phyloP scores from a whole-genome alignment of 805 yeast genomes.

The Ogataea dorogensis region DNA sequence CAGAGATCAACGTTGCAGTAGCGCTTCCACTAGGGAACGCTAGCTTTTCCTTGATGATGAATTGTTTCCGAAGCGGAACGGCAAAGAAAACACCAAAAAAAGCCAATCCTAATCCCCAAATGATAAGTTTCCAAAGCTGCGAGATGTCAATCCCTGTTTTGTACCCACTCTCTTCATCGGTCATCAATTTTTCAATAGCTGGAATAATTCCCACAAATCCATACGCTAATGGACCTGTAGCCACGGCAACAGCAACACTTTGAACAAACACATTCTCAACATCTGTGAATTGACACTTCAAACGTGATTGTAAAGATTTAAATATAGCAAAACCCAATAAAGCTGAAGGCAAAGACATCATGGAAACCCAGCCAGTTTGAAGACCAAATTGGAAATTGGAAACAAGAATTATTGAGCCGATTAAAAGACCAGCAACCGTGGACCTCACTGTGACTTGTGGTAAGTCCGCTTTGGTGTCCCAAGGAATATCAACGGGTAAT shows the following conservation, averaged over 20 bases:
- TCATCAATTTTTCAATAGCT: slow-evolving; percentile 86
- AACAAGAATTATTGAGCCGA: slow-evolving; percentile 84
- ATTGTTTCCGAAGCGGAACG: slow-evolving; percentile 80
- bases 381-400: slow-evolving; percentile 95
- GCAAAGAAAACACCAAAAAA: slow-evolving; percentile 97
- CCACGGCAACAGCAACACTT: slow-evolving; percentile 93
- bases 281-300: slow-evolving; percentile 59
- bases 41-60: slow-evolving; percentile 80
- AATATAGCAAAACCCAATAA: slow-evolving; percentile 81
- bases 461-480: slow-evolving; percentile 49
- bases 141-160: slow-evolving; percentile 35
- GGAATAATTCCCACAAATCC: slow-evolving; percentile 96
- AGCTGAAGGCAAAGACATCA: slow-evolving; percentile 98
- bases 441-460: slow-evolving; percentile 75
- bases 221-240: slow-evolving; percentile 94
- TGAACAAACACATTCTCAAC: slow-evolving; percentile 94
- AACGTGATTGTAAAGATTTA: slow-evolving; percentile 45
- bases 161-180: slow-evolving; percentile 73
- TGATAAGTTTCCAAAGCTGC: slow-evolving; percentile 51
- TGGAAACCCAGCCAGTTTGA: slow-evolving; percentile 98
- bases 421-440: slow-evolving; percentile 68
- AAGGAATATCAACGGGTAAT: slow-evolving; percentile 26
- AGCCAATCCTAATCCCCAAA: slow-evolving; percentile 87
- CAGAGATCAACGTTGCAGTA: slow-evolving; percentile 89
- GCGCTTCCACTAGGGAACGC: slow-evolving; percentile 96